Base-by-base conservation (phyloP, 495 filamentous ascomycete species). In the Penicillium waksmanii region DNA sequence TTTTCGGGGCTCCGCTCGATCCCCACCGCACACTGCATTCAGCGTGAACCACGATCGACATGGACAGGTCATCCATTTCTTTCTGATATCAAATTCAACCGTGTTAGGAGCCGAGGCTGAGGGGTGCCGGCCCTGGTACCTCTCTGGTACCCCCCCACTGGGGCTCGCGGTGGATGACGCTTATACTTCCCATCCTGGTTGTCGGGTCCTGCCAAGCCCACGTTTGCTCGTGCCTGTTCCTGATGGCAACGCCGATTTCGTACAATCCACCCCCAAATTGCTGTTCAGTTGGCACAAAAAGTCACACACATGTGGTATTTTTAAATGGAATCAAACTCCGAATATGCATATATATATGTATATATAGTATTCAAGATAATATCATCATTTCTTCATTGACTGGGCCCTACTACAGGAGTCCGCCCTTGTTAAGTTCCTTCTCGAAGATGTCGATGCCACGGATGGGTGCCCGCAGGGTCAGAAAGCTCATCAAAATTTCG, bases 401-500 rank as follows among this genome's bases (percentile, higher is more conserved):
- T 18, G 13, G n/a, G 17, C 10, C 17, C 25, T 11, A 27, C 27
- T 53, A 53, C 18, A 27, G 17, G n/a, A 44, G 34, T 33, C 7
- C 40, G 43, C 33, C 43, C 33, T 23, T 13, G 10, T 9, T 50
- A 11, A 75, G 61, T 8, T 76, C 71, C 46, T 67, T 62, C 56
- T 78, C 69, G 53, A 79, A 80, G 1, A 56, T 53, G 19, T 73
- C 67, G 34, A 77, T 67, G 5, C 70, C 72, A 11, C 71, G 66
- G 18, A 76, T 65, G 18, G 74, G 76, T 1, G 58, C 33, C 0
- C 47, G 63, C 13, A 80, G 58, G 51, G 70, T 73, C 23, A 80
- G 61, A 48, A 73, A 74, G 38, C 65, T 72, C 61, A 79, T 74
- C n/a, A 80, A 47, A 44, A 76, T 73, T 56, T 80, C 76, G 50